Conservation (phyloP, 148 eudicot species). For the Diospyros kaki region DNA sequence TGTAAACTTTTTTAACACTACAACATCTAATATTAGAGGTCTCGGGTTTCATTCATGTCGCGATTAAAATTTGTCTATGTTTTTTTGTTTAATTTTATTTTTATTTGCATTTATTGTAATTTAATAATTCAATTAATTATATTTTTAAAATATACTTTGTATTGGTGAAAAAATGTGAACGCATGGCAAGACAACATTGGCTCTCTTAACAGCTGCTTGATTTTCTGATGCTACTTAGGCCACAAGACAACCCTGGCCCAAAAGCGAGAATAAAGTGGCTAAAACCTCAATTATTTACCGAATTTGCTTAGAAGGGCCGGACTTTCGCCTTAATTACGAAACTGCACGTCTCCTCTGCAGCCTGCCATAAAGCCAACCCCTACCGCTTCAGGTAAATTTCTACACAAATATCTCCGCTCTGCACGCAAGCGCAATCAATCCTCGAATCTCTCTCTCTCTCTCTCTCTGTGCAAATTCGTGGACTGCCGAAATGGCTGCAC, state of each 20-base stretch:
- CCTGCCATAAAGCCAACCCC: neutral
- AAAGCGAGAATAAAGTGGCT: neutral
- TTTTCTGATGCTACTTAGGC: neutral
- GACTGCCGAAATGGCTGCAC: constrained; percentile 43
- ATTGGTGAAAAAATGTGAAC: too few species aligned
- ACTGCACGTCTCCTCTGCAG: neutral
- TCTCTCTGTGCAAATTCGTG: neutral
- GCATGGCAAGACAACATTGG: too few species aligned
- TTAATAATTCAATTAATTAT: too few species aligned
- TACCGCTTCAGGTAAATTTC: neutral
- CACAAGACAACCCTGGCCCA: neutral
- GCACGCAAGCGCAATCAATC: neutral
- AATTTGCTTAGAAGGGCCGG: constrained; percentile 3
- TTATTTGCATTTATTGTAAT: too few species aligned
- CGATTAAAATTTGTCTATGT: too few species aligned
- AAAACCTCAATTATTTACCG: neutral
- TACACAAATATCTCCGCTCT: neutral
- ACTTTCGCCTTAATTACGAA: neutral
- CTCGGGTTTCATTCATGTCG: too few species aligned
- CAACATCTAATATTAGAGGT: too few species aligned
- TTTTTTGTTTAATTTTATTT: too few species aligned
- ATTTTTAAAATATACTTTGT: too few species aligned
- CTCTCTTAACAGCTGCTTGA: neutral
- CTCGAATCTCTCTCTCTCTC: constrained; percentile 9
- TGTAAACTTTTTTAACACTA: too few species aligned